These are phyloP conservation scores for Dunaliella primolecta DNA, from an alignment of 139 green algal species.

Conservation along the genomic window DNA sequence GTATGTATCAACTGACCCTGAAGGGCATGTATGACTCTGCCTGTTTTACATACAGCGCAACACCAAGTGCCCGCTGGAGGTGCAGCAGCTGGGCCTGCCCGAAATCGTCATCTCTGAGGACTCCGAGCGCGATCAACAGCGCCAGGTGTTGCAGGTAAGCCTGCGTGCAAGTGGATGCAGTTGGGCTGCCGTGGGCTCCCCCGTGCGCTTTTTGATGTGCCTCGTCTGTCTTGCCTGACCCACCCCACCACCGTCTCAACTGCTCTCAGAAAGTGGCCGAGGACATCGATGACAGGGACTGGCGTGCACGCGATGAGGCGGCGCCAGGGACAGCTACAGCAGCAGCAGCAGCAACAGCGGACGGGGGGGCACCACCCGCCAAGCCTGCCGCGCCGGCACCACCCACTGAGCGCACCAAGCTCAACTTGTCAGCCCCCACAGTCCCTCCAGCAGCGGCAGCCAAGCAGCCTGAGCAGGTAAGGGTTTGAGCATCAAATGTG, in stretches of 20 bases:
- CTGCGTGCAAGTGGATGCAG: neutral
- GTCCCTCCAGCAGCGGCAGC: slow-evolving; percentile 26
- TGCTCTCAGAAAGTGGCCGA: slow-evolving; percentile 47
- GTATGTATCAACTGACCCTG: too few species aligned
- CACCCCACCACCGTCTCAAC: neutral
- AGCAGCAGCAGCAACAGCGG: neutral
- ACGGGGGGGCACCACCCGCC: neutral
- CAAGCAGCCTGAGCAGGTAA: slow-evolving; percentile 1
- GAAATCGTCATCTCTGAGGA: slow-evolving; percentile 68
- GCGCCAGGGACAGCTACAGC: slow-evolving; percentile 7
- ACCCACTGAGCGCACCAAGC: neutral
- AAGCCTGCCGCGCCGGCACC: neutral
- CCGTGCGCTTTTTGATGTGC: too few species aligned
- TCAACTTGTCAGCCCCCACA: neutral
- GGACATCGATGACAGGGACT: slow-evolving; percentile 64
- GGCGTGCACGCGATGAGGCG: slow-evolving; percentile 47
- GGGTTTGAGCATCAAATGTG: too few species aligned
- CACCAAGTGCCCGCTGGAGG: slow-evolving; percentile 53
- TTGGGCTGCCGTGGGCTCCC: neutral
- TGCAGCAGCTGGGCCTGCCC: slow-evolving; percentile 53
- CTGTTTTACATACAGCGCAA: slow-evolving; percentile 68
- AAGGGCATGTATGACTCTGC: too few species aligned
- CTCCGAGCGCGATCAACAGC: slow-evolving; percentile 57
- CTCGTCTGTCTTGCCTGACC: too few species aligned
- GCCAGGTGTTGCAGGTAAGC: slow-evolving; percentile 46